phyloP scores from a whole-genome alignment of 1,139 yeast species.

The Geotrichum reessii region DNA sequence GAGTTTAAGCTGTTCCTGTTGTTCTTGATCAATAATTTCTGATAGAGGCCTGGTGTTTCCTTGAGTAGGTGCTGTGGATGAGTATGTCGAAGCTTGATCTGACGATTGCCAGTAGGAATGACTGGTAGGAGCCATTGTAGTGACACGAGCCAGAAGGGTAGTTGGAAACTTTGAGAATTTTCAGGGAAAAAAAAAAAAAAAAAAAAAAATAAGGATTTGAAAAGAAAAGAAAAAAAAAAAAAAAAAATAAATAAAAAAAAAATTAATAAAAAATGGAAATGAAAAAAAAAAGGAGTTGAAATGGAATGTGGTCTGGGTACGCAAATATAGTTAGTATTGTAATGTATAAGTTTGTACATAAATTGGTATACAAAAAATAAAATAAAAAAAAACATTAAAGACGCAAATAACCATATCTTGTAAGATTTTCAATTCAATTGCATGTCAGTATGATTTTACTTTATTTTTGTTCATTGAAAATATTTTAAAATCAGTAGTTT shows the following conservation, averaged over 20 bases:
- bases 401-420: too few species aligned
- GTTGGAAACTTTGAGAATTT: neutral
- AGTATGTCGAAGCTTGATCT: neutral
- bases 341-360: neutral
- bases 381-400: neutral
- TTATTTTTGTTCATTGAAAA: too few species aligned
- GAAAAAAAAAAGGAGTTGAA: neutral
- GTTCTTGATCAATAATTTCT: slow-evolving; percentile 12
- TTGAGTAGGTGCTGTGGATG: neutral
- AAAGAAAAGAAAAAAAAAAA: neutral
- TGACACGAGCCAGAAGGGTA: neutral
- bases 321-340: too few species aligned
- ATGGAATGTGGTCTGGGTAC: neutral
- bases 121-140: neutral
- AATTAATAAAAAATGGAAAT: neutral
- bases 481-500: too few species aligned
- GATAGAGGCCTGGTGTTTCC: slow-evolving; percentile 9
- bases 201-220: neutral
- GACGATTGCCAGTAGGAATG: slow-evolving; percentile 4
- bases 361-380: neutral
- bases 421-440: too few species aligned
- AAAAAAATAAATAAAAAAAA: neutral
- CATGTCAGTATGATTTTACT: too few species aligned
- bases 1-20: slow-evolving; percentile 9
- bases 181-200: neutral